These are phyloP conservation scores for Fragaria iinumae DNA, from an alignment of 306 rosid genomes.

Conservation along the genomic window DNA sequence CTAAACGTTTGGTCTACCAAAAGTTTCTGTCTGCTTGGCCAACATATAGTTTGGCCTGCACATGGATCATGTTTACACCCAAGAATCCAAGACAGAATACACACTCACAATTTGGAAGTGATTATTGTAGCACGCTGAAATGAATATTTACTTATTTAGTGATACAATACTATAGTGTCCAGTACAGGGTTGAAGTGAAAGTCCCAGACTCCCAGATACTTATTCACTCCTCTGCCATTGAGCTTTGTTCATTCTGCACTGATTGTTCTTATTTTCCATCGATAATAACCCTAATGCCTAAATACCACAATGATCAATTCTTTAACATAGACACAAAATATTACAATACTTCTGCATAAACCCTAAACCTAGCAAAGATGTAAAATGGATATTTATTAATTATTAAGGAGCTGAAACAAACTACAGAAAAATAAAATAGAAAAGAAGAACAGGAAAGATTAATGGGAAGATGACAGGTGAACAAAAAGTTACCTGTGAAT, in stretches of 20 bases:
- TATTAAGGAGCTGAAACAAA: too few relatives aligned
- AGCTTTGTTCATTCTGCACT: neutral
- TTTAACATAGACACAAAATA: neutral
- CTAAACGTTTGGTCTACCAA: neutral
- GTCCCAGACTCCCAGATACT: neutral
- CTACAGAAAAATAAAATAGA: too few relatives aligned
- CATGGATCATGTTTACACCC: neutral
- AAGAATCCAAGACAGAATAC: neutral
- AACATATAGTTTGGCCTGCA: neutral
- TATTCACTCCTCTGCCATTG: neutral
- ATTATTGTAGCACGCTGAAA: neutral
- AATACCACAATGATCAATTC: too few relatives aligned
- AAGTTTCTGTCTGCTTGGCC: neutral
- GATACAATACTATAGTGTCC: neutral
- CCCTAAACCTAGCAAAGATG: neutral
- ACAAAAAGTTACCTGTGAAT: too few relatives aligned
- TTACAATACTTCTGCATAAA: neutral
- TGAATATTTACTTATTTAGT: neutral
- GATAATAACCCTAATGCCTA: neutral
- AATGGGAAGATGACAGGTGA: too few relatives aligned
- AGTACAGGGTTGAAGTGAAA: neutral
- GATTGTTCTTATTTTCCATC: neutral
- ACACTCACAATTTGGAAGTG: neutral
- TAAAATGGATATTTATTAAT: too few relatives aligned
- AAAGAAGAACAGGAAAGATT: too few relatives aligned